Evolutionary conservation across 2,329 filamentous ascomycete species (phyloP), one percentile per base, ranked within the genome.

Genomic region (Diplocarpon mali): DNA sequence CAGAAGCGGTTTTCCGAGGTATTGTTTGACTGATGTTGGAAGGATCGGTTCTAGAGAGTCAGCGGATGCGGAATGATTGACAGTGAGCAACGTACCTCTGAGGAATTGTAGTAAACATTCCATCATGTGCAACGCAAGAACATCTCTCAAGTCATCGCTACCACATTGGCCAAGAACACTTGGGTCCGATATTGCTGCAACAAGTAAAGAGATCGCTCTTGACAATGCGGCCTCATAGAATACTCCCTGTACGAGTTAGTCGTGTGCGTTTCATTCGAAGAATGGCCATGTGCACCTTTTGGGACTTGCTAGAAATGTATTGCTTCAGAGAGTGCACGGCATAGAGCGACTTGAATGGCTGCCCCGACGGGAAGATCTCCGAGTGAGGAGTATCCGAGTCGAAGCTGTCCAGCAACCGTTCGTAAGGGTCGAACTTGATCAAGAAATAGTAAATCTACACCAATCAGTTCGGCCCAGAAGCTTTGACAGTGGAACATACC

Each of bases 291-390:
- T 48, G 57, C 63, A 54, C 46, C 47, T 59, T 53, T 40, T 51
- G 47, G 30, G 51, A 48, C 39, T 54, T 52, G 17, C 45, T 30
- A 14, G 31, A 59, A 32, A 87, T 69, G 58, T 80, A 82, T 44
- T 78, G 72, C 16, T 70, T 67, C 32, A 94, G 67, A 1, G 80
- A 76, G 57, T 82, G 73, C 1, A 87, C 64, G 2, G 82, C 81
- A 59, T 89, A 93, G 0, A 88, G 69, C 2, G 78, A 78, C 54
- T 82, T 83, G 67, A 79, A 88, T 2, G 82, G 81, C 47, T 83
- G 78, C 0, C 74, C 72, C 1, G 75, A 62, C 6, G 83, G 80
- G 48, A 92, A 88, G 1, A 88, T 66, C 10, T 81, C 72, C 10
- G 66, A 63, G 47, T 79, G 73, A 0, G 72, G 67, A n/a, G 64